Conservation (phyloP, 2,329 filamentous ascomycete species). For the Lizonia empirigonia region DNA sequence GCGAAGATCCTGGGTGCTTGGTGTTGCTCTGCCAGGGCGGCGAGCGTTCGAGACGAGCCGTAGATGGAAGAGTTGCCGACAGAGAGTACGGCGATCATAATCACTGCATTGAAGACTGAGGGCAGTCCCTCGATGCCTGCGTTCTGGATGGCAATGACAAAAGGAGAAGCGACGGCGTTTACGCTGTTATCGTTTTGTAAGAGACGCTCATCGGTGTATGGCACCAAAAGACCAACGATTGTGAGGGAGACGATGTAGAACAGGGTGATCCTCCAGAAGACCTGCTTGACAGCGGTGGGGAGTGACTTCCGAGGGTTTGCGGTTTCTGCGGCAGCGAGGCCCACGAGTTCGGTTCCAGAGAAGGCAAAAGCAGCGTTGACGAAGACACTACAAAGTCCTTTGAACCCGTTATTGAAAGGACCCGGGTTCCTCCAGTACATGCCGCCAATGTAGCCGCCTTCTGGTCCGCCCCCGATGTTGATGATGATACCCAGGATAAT, state of each 20-base stretch:
- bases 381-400: constrained; percentile 67
- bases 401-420: constrained; percentile 76
- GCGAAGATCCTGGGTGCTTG: constrained; percentile 62
- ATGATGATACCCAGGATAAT: constrained; percentile 87
- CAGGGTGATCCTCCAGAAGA: constrained; percentile 56
- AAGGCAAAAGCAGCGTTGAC: constrained; percentile 68
- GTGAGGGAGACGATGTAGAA: constrained; percentile 88
- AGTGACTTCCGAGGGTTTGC: constrained; percentile 59
- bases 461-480: constrained; percentile 72
- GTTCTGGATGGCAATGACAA: constrained; percentile 88
- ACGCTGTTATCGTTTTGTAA: constrained; percentile 62
- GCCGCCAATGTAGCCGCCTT: constrained; percentile 77
- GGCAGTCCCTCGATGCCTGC: constrained; percentile 81
- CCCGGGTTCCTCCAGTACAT: constrained; percentile 78
- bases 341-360: constrained; percentile 66
- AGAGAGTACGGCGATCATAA: constrained; percentile 85
- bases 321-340: constrained; percentile 64
- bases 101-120: constrained; percentile 93
- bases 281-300: constrained; percentile 52
- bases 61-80: constrained; percentile 93
- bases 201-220: constrained; percentile 70
- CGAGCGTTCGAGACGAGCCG: constrained; percentile 86
- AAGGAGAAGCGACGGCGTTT: constrained; percentile 80
- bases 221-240: constrained; percentile 81
- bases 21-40: constrained; percentile 81